A percentile compares a stretch with the other conserved stretches of the same genome.
phyloP scores from a whole-genome alignment of 169 alveolate species.

The Theileria equi region DNA sequence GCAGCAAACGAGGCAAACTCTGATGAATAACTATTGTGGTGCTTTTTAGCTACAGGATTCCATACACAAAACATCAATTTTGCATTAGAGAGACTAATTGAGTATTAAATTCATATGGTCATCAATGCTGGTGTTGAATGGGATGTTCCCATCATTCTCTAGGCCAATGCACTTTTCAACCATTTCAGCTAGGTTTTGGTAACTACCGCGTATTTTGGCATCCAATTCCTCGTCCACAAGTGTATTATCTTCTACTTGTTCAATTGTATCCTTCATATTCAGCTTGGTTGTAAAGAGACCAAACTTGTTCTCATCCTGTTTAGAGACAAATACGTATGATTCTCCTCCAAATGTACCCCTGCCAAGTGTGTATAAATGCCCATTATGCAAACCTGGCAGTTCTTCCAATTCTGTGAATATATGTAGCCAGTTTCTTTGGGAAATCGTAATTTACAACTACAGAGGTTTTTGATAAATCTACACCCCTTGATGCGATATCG shows the following conservation, averaged over 20 bases:
- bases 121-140: no score
- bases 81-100: no score
- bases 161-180: constrained; percentile 21
- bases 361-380: neutral
- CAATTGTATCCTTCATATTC: neutral
- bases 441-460: constrained; percentile 95
- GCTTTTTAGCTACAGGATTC: neutral
- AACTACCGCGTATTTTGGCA: neutral
- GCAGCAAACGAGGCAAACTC: neutral
- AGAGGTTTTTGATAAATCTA: constrained; percentile 90
- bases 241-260: neutral
- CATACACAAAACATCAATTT: no score
- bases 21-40: neutral
- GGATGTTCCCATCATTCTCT: constrained; percentile 19
- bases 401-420: constrained; percentile 94
- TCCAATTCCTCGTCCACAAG: neutral
- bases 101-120: no score
- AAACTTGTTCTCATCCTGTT: constrained; percentile 9
- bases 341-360: constrained; percentile 34
- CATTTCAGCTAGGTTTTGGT: neutral
- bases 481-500: constrained; percentile 97
- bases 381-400: constrained; percentile 90
- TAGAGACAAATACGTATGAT: constrained; percentile 16
- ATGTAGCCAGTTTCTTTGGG: constrained; percentile 91
- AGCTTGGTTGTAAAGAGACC: constrained; percentile 4